Conservation (phyloP, 371 early-diverging fungal species). For the Saksenaea oblongispora region DNA sequence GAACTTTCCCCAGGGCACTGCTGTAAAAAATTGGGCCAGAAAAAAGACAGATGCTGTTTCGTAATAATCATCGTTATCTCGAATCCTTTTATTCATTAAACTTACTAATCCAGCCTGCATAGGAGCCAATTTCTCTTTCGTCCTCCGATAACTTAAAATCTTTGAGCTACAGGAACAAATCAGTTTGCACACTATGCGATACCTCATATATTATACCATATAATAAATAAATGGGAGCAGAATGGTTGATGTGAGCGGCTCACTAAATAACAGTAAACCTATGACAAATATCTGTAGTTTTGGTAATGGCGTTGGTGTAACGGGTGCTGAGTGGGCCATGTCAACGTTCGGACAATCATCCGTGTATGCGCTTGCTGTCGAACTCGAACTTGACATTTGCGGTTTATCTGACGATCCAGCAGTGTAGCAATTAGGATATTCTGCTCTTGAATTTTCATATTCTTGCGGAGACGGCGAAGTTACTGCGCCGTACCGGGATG, state of each 20-base stretch:
- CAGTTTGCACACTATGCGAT: background rate
- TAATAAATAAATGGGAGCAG: slow-evolving; percentile 70
- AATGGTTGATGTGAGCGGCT: slow-evolving; percentile 66
- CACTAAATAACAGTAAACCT: slow-evolving; percentile 61
- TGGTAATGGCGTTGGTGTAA: slow-evolving; percentile 47
- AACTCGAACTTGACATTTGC: too few species aligned
- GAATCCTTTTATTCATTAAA: background rate
- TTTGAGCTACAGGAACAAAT: slow-evolving; percentile 37
- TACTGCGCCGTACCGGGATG: too few species aligned
- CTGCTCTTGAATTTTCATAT: too few species aligned
- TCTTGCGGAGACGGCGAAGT: too few species aligned
- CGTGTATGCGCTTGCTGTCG: too few species aligned
- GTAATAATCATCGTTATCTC: background rate
- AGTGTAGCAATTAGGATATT: too few species aligned
- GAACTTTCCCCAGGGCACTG: slow-evolving; percentile 56
- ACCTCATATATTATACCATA: slow-evolving; percentile 35
- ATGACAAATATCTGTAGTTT: slow-evolving; percentile 58
- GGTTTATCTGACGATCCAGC: too few species aligned
- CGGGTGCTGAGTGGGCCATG: background rate
- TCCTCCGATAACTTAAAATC: slow-evolving; percentile 63
- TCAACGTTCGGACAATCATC: too few species aligned
- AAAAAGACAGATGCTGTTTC: slow-evolving; percentile 50
- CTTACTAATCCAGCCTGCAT: slow-evolving; percentile 65
- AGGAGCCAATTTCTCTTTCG: slow-evolving; percentile 65
- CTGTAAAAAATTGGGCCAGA: slow-evolving; percentile 58